Conservation (phyloP, 2,329 filamentous ascomycete genomes). For the Paecilomyces dactylethromorphus region DNA sequence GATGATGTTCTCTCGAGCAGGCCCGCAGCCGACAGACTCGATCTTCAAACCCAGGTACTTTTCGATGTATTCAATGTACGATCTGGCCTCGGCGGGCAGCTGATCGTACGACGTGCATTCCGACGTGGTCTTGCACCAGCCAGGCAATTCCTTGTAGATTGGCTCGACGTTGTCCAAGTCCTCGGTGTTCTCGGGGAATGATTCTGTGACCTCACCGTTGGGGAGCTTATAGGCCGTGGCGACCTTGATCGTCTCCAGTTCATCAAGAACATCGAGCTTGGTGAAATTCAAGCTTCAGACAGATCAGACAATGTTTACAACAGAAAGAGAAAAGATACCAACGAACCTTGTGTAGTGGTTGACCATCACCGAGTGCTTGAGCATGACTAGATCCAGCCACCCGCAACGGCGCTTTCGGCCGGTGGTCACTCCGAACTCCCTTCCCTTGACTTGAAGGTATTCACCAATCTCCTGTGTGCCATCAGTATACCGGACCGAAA, state of each 20-base stretch:
- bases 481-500: not conserved
- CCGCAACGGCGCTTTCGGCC: slow-evolving; percentile 58
- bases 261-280: slow-evolving; percentile 59
- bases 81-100: slow-evolving; percentile 50
- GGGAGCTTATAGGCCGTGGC: slow-evolving; percentile 50
- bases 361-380: slow-evolving; percentile 54
- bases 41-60: slow-evolving; percentile 49
- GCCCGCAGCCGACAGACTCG: slow-evolving; percentile 59
- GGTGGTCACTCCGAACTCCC: slow-evolving; percentile 53
- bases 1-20: slow-evolving; percentile 57
- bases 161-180: slow-evolving; percentile 49
- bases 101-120: slow-evolving; percentile 51
- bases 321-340: not conserved
- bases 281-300: slow-evolving; percentile 50
- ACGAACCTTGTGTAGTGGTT: slow-evolving; percentile 40
- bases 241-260: slow-evolving; percentile 58
- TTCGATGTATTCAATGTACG: slow-evolving; percentile 59
- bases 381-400: slow-evolving; percentile 60
- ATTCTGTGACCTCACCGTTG: slow-evolving; percentile 43
- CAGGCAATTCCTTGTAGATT: slow-evolving; percentile 53
- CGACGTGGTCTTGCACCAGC: slow-evolving; percentile 57
- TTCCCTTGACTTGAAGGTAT: slow-evolving; percentile 50
- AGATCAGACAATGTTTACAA: not conserved
- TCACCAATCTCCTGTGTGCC: slow-evolving; percentile 39
- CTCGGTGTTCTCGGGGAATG: slow-evolving; percentile 53